Base-by-base conservation (phyloP, 768 basidiomycete species). In the Lentinus tigrinus region DNA sequence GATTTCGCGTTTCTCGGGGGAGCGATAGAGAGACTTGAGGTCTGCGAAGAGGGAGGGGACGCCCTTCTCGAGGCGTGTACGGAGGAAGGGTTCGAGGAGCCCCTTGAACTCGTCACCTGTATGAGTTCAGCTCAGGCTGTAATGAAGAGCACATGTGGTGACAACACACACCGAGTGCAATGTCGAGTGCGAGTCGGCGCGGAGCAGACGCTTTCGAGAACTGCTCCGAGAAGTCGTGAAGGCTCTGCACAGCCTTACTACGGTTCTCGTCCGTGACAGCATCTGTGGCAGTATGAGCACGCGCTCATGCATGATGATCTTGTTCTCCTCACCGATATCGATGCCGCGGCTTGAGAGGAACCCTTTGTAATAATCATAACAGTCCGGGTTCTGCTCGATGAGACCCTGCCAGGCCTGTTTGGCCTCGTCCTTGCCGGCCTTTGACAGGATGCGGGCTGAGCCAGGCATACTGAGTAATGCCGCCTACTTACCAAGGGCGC, bases 41-140 rank as follows among this genome's bases (percentile, higher is more conserved):
- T 98, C 95, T 17, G 89, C 85, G 67, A 98, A 99, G 2, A 98
- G 77, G 2, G 94, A 97, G 2, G 97, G 97, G 38, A 98, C 79
- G 62, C 95, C 96, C 68, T 91, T 93, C 40, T 78, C 80, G 13
- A 99, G 77, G 9, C 83, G 89, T 4, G 78, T 76, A 6, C 79
- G 67, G 47, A 98, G 73, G 71, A 98, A 98, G 4, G 80, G 73
- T 56, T 79, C 77, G 6, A 83, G 83, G 11, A 89, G 77, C 28
- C 77, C 72, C 52, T 75, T 80, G 76, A 98, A 98, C 21, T 80
- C 75, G 19, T 88, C 85, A 21, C 84, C 89, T 84, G 66, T 1
- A 57, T 1, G 14, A 19, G 5, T 53, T 40, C 19, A 52, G 13
- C 24, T 26, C 17, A 36, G 49, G 21, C 9, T 13, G 1, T 19